Evolutionary conservation across 768 basidiomycete genomes (phyloP), one percentile per base, ranked within the genome.

Genomic region (Boletellus sp.): DNA sequence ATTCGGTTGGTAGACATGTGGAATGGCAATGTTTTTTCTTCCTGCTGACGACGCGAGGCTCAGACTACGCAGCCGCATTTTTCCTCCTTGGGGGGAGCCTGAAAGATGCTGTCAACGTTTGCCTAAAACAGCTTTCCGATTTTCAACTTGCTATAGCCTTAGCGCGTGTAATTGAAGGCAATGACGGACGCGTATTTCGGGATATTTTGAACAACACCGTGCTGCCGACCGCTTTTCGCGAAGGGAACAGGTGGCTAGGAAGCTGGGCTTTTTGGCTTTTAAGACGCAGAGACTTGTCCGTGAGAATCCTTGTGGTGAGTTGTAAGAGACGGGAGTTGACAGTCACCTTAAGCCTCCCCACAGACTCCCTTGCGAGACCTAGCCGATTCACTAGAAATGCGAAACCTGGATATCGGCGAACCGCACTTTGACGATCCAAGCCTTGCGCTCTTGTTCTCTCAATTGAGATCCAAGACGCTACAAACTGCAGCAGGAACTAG

Each of bases 61-160:
- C 63, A 97, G 96, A 93, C 64, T 98, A 97, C 62, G 94, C 96
- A n/a, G 94, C 94, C 0, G 94, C 94, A 1, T 99, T 99, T 72
- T 99, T 99, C 74, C 75, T 99, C 36, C 79, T 99, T 0, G 95
- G 92, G 8, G 86, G 84, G 20, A 83, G 85, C 37, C 70, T 95
- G 32, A 90, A 87, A 67, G 96, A 98, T 56, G 94, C 95, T 3
- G 88, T 94, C 28, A 88, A 82, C 56, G 87, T 99, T 17, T 94
- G 93, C 65, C 63, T 96, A 23, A 87, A 81, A 57, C 90, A 98
- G 47, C 72, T 99, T 19, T 73, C 80, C 22, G 96, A 99, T 67
- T 87, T 94, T 62, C 93, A 95, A 59, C 76, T 99, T 20, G 96
- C 93, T 2, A 67, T 97, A 37, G 86, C 91, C 1, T 65, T 99